Base-by-base conservation (phyloP, 805 yeast species). In the Metschnikowia aberdeeniae region DNA sequence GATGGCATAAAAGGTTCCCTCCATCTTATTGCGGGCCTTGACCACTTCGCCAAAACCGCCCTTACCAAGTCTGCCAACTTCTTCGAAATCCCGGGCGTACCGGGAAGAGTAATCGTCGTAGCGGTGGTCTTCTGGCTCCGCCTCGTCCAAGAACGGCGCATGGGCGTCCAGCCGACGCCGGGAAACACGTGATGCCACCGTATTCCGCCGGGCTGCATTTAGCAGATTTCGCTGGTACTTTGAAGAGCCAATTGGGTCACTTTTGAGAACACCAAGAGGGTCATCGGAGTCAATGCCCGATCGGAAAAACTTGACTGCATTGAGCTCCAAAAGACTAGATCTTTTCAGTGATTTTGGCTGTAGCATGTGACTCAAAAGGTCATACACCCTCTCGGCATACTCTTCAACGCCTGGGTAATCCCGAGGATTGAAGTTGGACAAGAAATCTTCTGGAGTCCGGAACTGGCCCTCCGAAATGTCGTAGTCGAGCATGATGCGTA, bases 1-100 rank as follows among this genome's bases (percentile, higher is more conserved):
- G 47, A 93, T 81, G 0, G 99, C 99, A 63, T 93, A 93, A 55
- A 86, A 87, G 12, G 97, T 76, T 17, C 99, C 98, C 61, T 93
- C 99, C 52, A 93, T 76, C 47, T 90, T 78, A 61, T 90, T 92
- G 49, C 99, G 73, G 0, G 93, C 98, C 58, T 92, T 90, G n/a
- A 93, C 97, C 7, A 93, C 99, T 63, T 93, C 97, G 5, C 99
- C 99, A 66, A 86, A 93, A 0, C 95, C 99, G 33, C 99, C 99
- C 55, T 82, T 81, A 2, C 99, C 99, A 7, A 93, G 67, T 17
- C 84, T 80, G 0, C 92, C 93, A 36, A 89, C 86, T 60, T 93
- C 99, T 63, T 93, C 99, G 64, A 95, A 93, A 61, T 93, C 99
- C 50, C 90, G 80, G 3, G 82, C 86, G 60, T 92, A 93, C 51